These are phyloP conservation scores for Globisporangium cederbergense DNA, from an alignment of 352 stramenopile genomes.

Conservation along the genomic window DNA sequence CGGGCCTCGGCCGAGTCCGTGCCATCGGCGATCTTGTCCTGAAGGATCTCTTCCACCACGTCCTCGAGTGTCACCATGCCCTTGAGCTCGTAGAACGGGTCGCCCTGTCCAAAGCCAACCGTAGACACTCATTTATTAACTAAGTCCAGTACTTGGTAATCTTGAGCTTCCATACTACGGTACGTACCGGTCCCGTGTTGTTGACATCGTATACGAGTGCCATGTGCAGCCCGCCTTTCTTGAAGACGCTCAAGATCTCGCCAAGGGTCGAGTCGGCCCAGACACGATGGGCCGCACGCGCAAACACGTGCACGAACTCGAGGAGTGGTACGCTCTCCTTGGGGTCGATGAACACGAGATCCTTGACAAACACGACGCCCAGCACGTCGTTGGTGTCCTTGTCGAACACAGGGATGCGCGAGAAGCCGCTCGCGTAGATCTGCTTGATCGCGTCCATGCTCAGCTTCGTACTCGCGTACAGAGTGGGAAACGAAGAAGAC, in stretches of 20 bases:
- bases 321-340: conserved; percentile 63
- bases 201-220: conserved; percentile 79
- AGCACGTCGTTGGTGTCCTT: conserved; percentile 96
- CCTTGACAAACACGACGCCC: conserved; percentile 94
- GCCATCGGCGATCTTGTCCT: conserved; percentile 96
- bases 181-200: conserved; percentile 65
- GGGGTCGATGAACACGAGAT: conserved; percentile 83
- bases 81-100: conserved; percentile 96
- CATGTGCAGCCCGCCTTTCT: conserved; percentile 69
- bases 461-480: conserved; percentile 44
- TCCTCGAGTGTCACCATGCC: conserved; percentile 98
- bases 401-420: conserved; percentile 93
- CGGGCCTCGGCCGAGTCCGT: conserved; percentile 71
- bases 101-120: conserved; percentile 32
- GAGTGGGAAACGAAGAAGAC: conserved; percentile 18
- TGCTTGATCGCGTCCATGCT: conserved; percentile 57
- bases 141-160: neutral
- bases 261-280: conserved; percentile 65
- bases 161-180: too few species aligned
- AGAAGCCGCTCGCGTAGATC: conserved; percentile 92
- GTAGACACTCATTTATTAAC: conserved; percentile 20
- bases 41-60: conserved; percentile 97
- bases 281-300: conserved; percentile 65
- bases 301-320: conserved; percentile 91
- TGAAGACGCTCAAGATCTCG: conserved; percentile 74